Conservation (phyloP, 805 yeast species). For the Myxozyma nipponensis region DNA sequence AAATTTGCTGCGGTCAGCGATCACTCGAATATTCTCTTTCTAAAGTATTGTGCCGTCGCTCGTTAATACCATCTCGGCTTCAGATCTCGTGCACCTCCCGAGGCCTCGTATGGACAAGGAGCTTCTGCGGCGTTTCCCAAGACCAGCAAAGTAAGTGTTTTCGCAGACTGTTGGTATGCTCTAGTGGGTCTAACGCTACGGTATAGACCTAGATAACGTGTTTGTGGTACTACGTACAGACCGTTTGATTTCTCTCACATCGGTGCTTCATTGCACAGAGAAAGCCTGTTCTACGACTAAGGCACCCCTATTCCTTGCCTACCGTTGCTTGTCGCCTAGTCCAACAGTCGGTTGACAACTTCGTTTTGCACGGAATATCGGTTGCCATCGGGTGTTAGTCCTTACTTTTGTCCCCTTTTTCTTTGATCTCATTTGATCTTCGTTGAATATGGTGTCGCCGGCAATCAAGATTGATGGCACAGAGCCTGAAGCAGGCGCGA, state of each 20-base stretch:
- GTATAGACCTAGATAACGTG: slow-evolving; percentile 5
- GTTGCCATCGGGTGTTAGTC: neutral
- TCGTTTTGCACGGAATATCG: slow-evolving; percentile 2
- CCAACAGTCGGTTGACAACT: neutral
- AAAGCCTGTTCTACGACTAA: neutral
- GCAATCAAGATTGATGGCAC: neutral
- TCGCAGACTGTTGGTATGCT: neutral
- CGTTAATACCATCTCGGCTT: neutral
- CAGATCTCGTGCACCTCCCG: neutral
- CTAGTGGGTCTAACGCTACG: neutral
- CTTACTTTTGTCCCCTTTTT: neutral
- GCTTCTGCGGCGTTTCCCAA: slow-evolving; percentile 37
- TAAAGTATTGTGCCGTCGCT: too few relatives aligned
- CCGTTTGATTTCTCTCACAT: neutral
- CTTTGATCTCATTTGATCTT: neutral
- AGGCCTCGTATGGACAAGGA: slow-evolving; percentile 38
- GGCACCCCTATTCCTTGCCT: slow-evolving; percentile 6
- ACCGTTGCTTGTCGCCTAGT: neutral
- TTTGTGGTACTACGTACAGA: too few relatives aligned
- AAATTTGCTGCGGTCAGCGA: too few relatives aligned
- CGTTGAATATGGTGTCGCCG: slow-evolving; percentile 16
- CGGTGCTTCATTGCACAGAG: neutral
- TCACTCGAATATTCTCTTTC: too few relatives aligned
- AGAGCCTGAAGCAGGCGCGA: slow-evolving; percentile 7
- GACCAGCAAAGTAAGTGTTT: slow-evolving; percentile 36